Evolutionary conservation across 257 asterid species (phyloP).

Genomic region (Gentiana dahurica): DNA sequence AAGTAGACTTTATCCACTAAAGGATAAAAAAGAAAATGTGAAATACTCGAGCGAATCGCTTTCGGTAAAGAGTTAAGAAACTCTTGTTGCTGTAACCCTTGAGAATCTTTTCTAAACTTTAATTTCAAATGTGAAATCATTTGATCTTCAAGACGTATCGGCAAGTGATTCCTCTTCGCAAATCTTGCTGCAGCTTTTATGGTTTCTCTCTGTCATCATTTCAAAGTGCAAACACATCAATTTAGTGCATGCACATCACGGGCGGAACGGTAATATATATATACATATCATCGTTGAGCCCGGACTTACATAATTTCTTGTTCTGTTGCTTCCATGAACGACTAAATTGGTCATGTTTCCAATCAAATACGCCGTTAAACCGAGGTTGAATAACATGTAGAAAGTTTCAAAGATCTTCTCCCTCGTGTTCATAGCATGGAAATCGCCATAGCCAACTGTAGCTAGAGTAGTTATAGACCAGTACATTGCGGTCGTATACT

Average conservation of each 20-base stretch:
- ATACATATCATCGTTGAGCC: too few species aligned
- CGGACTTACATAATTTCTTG: conserved; percentile 68
- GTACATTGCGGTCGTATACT: conserved; percentile 69
- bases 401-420: conserved; percentile 75
- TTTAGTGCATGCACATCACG: not conserved
- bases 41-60: conserved; percentile 32
- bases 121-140: conserved; percentile 30
- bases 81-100: conserved; percentile 35
- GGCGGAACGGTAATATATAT: too few species aligned
- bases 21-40: conserved; percentile 26
- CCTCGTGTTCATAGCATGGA: conserved; percentile 71
- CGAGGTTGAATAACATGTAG: conserved; percentile 93
- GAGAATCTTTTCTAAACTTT: conserved; percentile 28
- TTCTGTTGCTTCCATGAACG: conserved; percentile 82
- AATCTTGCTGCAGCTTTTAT: conserved; percentile 30
- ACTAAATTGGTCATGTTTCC: conserved; percentile 26
- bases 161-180: conserved; percentile 28
- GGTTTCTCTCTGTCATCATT: conserved; percentile 21
- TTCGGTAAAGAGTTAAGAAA: conserved; percentile 27
- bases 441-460: conserved; percentile 9
- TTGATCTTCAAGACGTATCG: conserved; percentile 26
- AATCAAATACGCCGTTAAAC: conserved; percentile 71
- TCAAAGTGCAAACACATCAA: not conserved
- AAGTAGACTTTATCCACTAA: conserved; percentile 22
- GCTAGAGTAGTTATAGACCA: conserved; percentile 98